Conservation (phyloP, 2,329 filamentous ascomycete genomes). For the Sarocladium oryzae region DNA sequence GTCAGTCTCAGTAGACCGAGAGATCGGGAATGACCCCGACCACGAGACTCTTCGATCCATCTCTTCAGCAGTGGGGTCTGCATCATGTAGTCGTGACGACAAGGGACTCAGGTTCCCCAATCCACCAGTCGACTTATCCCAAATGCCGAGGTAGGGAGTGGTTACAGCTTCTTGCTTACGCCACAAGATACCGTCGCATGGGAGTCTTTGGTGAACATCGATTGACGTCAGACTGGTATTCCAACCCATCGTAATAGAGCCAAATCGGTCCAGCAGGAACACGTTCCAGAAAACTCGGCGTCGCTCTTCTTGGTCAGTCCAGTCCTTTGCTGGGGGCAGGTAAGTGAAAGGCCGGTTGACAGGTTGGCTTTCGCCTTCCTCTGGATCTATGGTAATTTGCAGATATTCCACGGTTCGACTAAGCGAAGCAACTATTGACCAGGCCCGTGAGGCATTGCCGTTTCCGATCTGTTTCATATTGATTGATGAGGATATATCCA, state of each 20-base stretch:
- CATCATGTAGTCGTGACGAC: conserved; percentile 20
- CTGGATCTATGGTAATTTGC: conserved; percentile 21
- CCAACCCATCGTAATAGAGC: conserved; percentile 18
- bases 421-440: conserved; percentile 23
- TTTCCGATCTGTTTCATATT: conserved; percentile 13
- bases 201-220: conserved; percentile 22
- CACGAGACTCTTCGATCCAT: conserved; percentile 3
- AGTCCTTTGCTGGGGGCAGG: conserved; percentile 21
- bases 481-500: conserved; percentile 13
- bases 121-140: conserved; percentile 27
- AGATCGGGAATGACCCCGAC: conserved; percentile 11
- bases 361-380: conserved; percentile 16
- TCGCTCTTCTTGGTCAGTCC: conserved; percentile 25
- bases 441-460: conserved; percentile 18
- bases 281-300: conserved; percentile 26
- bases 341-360: conserved; percentile 22
- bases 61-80: conserved; percentile 8
- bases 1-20: conserved; percentile 18
- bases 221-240: conserved; percentile 26
- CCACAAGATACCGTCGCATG: conserved; percentile 32
- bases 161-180: conserved; percentile 26
- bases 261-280: conserved; percentile 23
- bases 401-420: conserved; percentile 24
- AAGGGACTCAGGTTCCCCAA: conserved; percentile 24
- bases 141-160: conserved; percentile 35